Evolutionary conservation across 257 asterid genomes (phyloP), one percentile per base, ranked within the genome.

Genomic region (Fraxinus pennsylvanica): DNA sequence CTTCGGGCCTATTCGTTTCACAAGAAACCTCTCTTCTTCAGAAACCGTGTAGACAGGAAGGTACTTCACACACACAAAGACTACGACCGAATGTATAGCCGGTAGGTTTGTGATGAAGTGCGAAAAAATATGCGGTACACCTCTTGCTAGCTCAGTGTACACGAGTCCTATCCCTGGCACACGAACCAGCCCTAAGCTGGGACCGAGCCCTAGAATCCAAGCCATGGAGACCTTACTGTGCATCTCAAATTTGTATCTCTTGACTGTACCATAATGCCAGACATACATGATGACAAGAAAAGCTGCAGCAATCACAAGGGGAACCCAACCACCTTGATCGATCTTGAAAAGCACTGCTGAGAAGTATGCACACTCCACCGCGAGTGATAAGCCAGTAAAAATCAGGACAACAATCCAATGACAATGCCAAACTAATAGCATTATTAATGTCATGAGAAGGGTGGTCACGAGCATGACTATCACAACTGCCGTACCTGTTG

Each of bases 301-400:
- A 15, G 92, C 93, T 1, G 94, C 93, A 3, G 99, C 94, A 50
- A 91, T 93, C 75, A 89, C 99, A 33, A 95, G 96, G 0, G 99
- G 99, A 72, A 93, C 99, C 99, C 99, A 95, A 29, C 99, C 99
- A 5, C 99, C 99, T 74, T 95, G 98, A 67, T 95, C 90, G 25
- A 95, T 85, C 84, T 95, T 95, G 83, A 88, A 89, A 59, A 95
- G 92, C 33, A 93, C 94, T 0, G 99, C 92, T 0, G 98, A 94
- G 84, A 93, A 95, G 81, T 95, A 95, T 0, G 96, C 88, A 79
- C 94, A 85, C 81, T 95, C 99, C 27, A 91, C 89, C 25, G 87
- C 82, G 25, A 95, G 87, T 2, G 99, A 95, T 14, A 95, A 79
- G 81, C 81, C 78, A 0, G 99, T 91, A 89, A 95, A 93, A 63